These are phyloP conservation scores for Grosmannia serpens DNA, from an alignment of 2,329 filamentous ascomycete species.

Conservation along the genomic window DNA sequence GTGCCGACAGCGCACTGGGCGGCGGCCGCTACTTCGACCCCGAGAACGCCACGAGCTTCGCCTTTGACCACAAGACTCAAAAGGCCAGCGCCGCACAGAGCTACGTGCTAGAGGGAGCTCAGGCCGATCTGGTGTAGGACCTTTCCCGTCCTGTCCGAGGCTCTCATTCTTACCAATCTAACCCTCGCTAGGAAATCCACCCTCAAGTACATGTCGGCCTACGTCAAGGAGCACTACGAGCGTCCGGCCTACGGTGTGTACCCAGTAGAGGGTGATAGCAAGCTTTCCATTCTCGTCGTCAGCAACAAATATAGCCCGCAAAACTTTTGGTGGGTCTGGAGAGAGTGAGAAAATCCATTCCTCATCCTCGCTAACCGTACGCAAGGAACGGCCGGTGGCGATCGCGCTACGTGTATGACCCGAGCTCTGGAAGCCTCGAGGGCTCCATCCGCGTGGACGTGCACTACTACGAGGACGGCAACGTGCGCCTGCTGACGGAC, in stretches of 20 bases:
- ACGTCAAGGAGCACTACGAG: conserved; percentile 82
- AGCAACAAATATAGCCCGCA: conserved; percentile 96
- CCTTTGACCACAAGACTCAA: conserved; percentile 72
- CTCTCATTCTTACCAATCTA: too few relatives aligned
- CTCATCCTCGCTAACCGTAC: background rate
- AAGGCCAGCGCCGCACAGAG: conserved; percentile 77
- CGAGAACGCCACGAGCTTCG: conserved; percentile 77
- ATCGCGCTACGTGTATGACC: conserved; percentile 69
- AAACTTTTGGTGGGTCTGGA: conserved; percentile 70
- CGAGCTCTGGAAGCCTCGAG: conserved; percentile 54
- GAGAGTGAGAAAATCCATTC: background rate
- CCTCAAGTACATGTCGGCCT: conserved; percentile 61
- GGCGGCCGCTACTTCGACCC: conserved; percentile 81
- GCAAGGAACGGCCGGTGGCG: conserved; percentile 90
- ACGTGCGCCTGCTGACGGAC: conserved; percentile 83
- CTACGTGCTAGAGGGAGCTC: conserved; percentile 62
- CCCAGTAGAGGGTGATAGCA: conserved; percentile 63
- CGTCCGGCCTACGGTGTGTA: conserved; percentile 73
- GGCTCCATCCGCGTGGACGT: conserved; percentile 88
- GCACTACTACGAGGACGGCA: conserved; percentile 99
- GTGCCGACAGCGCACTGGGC: conserved; percentile 72
- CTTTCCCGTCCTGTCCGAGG: too few relatives aligned
- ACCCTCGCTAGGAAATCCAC: conserved; percentile 59
- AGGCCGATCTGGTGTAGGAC: conserved; percentile 69
- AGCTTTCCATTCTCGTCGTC: conserved; percentile 72